These are phyloP conservation scores for Cyberlindnera mississippiensis DNA, from an alignment of 805 yeast genomes.

Conservation along the genomic window DNA sequence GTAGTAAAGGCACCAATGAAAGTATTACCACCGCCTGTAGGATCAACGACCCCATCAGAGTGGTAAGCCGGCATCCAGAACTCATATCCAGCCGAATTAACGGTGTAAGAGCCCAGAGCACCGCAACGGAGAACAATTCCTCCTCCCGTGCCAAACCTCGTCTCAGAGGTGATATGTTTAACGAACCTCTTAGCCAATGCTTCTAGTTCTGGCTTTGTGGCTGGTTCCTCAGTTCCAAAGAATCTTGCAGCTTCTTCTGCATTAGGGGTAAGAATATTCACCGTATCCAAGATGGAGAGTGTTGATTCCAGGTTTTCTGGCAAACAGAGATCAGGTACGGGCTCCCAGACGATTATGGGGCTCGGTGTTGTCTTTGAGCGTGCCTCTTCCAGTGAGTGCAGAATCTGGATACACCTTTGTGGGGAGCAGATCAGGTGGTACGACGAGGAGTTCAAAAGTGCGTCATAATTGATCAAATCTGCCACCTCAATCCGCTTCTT, in stretches of 20 bases:
- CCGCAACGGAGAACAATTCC: constrained; percentile 77
- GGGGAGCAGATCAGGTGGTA: constrained; percentile 78
- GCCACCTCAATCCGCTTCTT: constrained; percentile 54
- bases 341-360: constrained; percentile 74
- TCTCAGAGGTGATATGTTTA: constrained; percentile 35
- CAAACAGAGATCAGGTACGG: constrained; percentile 72
- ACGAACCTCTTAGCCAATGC: constrained; percentile 39
- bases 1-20: constrained; percentile 78
- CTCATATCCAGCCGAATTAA: constrained; percentile 27
- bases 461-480: constrained; percentile 44
- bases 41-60: constrained; percentile 60
- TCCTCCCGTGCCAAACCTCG: constrained; percentile 30
- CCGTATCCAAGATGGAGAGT: constrained; percentile 35
- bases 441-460: constrained; percentile 39
- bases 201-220: constrained; percentile 36
- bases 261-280: constrained; percentile 76
- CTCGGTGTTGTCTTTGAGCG: constrained; percentile 5
- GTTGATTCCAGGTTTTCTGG: constrained; percentile 44
- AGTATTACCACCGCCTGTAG: constrained; percentile 94
- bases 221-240: constrained; percentile 45
- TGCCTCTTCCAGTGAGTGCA: constrained; percentile 30
- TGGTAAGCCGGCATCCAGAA: constrained; percentile 77
- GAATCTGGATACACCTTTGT: constrained; percentile 48
- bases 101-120: constrained; percentile 56
- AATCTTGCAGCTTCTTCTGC: constrained; percentile 75